Conservation (phyloP, 2,329 filamentous ascomycete species). For the Berkeleyomyces rouxiae region DNA sequence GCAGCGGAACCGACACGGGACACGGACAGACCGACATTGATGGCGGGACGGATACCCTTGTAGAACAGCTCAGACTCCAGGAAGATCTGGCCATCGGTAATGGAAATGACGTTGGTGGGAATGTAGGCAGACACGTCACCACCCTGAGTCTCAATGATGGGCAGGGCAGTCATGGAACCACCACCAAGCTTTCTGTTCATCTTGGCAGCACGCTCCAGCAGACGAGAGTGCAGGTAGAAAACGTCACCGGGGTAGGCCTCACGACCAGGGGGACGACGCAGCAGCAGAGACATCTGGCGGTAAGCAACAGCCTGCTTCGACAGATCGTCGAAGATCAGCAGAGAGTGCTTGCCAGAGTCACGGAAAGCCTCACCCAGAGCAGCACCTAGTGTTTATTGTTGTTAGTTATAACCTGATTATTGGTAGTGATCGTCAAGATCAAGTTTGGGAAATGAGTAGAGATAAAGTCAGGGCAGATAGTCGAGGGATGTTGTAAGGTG, state of each 20-base stretch:
- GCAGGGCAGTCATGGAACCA: constrained; percentile 92
- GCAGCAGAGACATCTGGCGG: constrained; percentile 96
- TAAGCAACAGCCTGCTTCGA: constrained; percentile 97
- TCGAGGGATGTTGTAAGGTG: no score
- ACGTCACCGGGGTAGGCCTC: constrained; percentile 99
- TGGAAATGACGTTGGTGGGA: constrained; percentile 99
- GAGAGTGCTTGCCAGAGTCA: constrained; percentile 72
- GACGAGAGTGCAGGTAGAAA: constrained; percentile 98
- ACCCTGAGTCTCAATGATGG: constrained; percentile 98
- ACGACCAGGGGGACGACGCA: constrained; percentile 94
- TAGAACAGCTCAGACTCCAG: constrained; percentile 98
- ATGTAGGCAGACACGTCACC: constrained; percentile 99
- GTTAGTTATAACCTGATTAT: no score
- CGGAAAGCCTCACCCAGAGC: constrained; percentile 59
- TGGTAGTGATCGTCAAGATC: no score
- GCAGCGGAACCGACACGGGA: constrained; percentile 99
- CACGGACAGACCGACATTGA: constrained; percentile 99
- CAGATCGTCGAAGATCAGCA: constrained; percentile 88
- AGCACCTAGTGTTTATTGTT: constrained; percentile 21
- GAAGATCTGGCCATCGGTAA: constrained; percentile 99
- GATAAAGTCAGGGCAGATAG: no score
- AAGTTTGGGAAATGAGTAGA: no score
- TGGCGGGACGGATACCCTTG: constrained; percentile 99
- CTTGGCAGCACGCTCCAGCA: constrained; percentile 98
- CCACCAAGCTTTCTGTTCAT: constrained; percentile 90